Evolutionary conservation across 441 rosid genomes (phyloP).

Genomic region (Euphorbia celastroides): DNA sequence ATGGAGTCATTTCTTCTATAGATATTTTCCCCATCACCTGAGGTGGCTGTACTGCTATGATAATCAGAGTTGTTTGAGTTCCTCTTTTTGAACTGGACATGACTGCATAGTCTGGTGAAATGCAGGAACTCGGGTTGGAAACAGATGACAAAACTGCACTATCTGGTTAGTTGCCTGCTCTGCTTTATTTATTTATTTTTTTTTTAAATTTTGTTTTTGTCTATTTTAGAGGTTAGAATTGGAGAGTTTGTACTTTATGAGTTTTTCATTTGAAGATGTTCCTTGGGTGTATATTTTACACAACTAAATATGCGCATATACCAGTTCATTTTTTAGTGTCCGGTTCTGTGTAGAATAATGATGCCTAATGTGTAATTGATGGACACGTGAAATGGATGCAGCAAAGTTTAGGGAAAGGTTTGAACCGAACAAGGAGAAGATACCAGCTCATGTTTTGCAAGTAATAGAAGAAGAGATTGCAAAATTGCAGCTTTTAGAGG

Average conservation of each 20-base stretch:
- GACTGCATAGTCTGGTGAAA: conserved; percentile 18
- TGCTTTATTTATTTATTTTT: conserved; percentile 12
- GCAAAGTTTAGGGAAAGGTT: conserved; percentile 82
- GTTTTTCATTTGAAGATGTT: conserved; percentile 1
- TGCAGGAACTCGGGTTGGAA: conserved; percentile 86
- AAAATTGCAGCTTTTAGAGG: conserved; percentile 80
- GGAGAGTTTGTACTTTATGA: not conserved
- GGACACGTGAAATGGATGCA: conserved; percentile 32
- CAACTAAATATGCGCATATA: not conserved
- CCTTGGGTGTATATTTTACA: not conserved
- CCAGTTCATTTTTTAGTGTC: not conserved
- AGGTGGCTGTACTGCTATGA: not conserved
- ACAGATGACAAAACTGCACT: conserved; percentile 83
- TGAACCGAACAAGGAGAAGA: conserved; percentile 69
- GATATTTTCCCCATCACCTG: not conserved
- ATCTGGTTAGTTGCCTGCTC: conserved; percentile 72
- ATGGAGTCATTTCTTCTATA: not conserved
- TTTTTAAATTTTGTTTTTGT: not conserved
- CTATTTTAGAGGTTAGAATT: not conserved
- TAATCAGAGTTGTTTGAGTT: not conserved
- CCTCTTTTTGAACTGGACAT: conserved; percentile 8
- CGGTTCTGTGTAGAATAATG: not conserved
- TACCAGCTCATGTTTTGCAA: conserved; percentile 78
- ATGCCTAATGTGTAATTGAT: conserved; percentile 5
- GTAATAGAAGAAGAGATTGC: conserved; percentile 89